Conservation (phyloP, 768 basidiomycete genomes). For the Boletus speciosus region DNA sequence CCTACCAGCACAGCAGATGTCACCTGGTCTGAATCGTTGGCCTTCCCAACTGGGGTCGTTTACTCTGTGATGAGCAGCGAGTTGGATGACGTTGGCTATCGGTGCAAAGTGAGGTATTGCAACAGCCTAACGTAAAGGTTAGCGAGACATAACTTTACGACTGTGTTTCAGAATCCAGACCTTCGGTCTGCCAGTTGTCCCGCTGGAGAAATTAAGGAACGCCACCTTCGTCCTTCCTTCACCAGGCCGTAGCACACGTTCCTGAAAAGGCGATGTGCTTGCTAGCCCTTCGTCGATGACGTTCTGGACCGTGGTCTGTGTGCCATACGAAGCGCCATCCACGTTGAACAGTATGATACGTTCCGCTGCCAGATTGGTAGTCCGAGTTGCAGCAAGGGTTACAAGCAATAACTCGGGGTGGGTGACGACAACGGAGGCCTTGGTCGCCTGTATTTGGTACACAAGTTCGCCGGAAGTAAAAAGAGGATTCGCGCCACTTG, state of each 20-base stretch:
- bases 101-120: conserved; percentile 57
- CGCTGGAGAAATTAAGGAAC: conserved; percentile 69
- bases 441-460: conserved; percentile 51
- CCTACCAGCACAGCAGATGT: conserved; percentile 57
- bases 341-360: conserved; percentile 43
- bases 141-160: not conserved
- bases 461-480: conserved; percentile 56
- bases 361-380: conserved; percentile 39
- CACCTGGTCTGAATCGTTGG: conserved; percentile 55
- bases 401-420: conserved; percentile 43
- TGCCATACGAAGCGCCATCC: conserved; percentile 4
- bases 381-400: conserved; percentile 44
- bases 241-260: conserved; percentile 49
- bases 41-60: conserved; percentile 44
- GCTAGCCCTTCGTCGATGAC: conserved; percentile 49
- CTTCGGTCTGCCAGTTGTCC: conserved; percentile 75
- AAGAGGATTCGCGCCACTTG: conserved; percentile 62
- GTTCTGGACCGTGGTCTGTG: conserved; percentile 39
- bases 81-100: conserved; percentile 61
- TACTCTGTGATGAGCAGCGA: conserved; percentile 50
- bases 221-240: conserved; percentile 71
- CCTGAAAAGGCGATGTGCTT: conserved; percentile 39
- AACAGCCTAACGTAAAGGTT: conserved; percentile 41
- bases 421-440: conserved; percentile 46
- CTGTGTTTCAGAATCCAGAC: conserved; percentile 27